phyloP scores from a whole-genome alignment of 768 basidiomycete genomes.

The Astraeus odoratus region DNA sequence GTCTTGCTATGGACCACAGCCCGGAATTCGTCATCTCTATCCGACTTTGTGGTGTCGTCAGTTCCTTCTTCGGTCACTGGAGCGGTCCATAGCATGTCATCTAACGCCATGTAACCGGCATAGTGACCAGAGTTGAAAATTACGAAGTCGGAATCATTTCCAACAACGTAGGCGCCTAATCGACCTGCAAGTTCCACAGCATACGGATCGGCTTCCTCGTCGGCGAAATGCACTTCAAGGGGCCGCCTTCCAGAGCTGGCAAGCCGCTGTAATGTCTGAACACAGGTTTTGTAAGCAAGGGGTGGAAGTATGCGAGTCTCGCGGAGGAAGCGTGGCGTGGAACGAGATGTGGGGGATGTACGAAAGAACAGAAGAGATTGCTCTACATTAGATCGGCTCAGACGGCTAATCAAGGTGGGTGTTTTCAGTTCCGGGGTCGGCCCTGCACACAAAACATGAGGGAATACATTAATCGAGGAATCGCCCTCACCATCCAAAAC shows the following conservation, averaged over 20 bases:
- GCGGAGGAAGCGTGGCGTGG: slow-evolving; percentile 57
- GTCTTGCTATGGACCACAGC: slow-evolving; percentile 47
- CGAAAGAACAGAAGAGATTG: slow-evolving; percentile 73
- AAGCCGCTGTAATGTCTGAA: slow-evolving; percentile 45
- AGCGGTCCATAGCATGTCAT: slow-evolving; percentile 64
- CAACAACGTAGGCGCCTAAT: slow-evolving; percentile 66
- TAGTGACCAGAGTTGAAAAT: slow-evolving; percentile 73
- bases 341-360: slow-evolving; percentile 60
- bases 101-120: slow-evolving; percentile 68
- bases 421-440: slow-evolving; percentile 69
- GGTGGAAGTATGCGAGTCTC: slow-evolving; percentile 76
- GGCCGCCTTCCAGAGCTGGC: slow-evolving; percentile 21
- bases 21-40: slow-evolving; percentile 51
- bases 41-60: slow-evolving; percentile 14
- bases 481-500: slow-evolving; percentile 68
- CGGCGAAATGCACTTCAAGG: slow-evolving; percentile 62
- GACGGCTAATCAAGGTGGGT: slow-evolving; percentile 53
- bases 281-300: slow-evolving; percentile 49
- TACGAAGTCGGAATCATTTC: slow-evolving; percentile 79
- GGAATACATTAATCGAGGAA: slow-evolving; percentile 14
- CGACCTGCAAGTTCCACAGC: slow-evolving; percentile 78
- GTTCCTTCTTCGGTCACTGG: slow-evolving; percentile 20
- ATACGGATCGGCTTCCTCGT: slow-evolving; percentile 78
- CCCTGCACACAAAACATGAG: slow-evolving; percentile 38
- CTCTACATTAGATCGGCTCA: slow-evolving; percentile 51